phyloP scores from a whole-genome alignment of 164 flowering plant species.

The Aristolochia californica region DNA sequence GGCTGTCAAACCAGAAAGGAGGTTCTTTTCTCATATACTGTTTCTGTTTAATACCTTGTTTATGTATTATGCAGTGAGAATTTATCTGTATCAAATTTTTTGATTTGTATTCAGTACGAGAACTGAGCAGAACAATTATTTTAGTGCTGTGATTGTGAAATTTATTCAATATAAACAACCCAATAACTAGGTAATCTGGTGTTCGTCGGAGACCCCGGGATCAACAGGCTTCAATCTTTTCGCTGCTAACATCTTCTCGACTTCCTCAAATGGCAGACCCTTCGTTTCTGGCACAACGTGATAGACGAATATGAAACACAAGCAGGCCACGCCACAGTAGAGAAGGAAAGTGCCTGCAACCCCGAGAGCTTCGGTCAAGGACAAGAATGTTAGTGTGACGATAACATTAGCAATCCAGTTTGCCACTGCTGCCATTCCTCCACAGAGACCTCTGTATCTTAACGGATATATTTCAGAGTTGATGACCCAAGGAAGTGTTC shows the following conservation, averaged over 20 bases:
- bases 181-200: no score
- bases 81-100: no score
- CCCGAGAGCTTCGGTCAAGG: conserved; percentile 53
- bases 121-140: no score
- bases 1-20: no score
- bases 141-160: no score
- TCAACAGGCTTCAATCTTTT: conserved; percentile 14
- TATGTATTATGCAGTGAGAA: no score
- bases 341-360: conserved; percentile 61
- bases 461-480: conserved; percentile 91
- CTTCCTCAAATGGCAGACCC: conserved; percentile 52
- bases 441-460: conserved; percentile 62
- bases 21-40: no score
- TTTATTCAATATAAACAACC: no score
- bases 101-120: no score
- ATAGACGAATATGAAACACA: conserved; percentile 26
- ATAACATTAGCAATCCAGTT: conserved; percentile 78
- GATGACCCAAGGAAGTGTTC: conserved; percentile 81
- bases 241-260: conserved; percentile 44
- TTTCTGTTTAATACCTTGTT: no score
- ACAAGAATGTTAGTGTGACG: conserved; percentile 50
- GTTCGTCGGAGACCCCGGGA: no score
- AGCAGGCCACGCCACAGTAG: conserved; percentile 38
- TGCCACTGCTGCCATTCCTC: conserved; percentile 77
- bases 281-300: conserved; percentile 55